A percentile compares a stretch with the other conserved stretches of the same genome.
Conservation (phyloP, 495 filamentous ascomycete species). For the Xylaria longipes region DNA sequence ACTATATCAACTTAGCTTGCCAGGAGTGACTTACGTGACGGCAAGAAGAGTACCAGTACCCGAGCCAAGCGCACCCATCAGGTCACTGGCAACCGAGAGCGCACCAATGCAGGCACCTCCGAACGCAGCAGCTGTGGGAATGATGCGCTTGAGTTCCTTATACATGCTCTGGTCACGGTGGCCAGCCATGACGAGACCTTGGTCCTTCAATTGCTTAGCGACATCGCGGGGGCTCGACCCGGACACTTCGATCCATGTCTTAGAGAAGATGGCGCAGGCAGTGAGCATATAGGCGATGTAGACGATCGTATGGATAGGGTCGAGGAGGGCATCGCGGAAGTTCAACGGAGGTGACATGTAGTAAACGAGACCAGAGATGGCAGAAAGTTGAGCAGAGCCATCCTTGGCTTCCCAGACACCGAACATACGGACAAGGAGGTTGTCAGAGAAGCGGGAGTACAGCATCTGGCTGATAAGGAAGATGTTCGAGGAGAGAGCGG, state of each 20-base stretch:
- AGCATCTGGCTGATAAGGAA: conserved; percentile 99
- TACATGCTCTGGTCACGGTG: conserved; percentile 99
- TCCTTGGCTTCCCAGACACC: conserved; percentile 99
- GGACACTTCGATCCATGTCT: conserved; percentile 99
- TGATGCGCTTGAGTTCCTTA: conserved; percentile 99
- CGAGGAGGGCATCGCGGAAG: conserved; percentile 94
- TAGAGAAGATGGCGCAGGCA: conserved; percentile 98
- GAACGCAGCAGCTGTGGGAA: conserved; percentile 97
- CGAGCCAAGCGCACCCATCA: conserved; percentile 93
- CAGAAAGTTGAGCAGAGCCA: conserved; percentile 93
- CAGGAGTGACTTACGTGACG: conserved; percentile 81
- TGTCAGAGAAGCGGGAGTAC: conserved; percentile 97
- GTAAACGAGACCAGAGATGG: conserved; percentile 91
- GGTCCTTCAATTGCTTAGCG: conserved; percentile 99
- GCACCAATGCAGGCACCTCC: conserved; percentile 99
- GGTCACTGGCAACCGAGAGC: conserved; percentile 92
- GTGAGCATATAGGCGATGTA: conserved; percentile 97
- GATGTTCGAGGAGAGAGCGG: conserved; percentile 96
- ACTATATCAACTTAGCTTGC: neutral
- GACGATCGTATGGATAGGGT: conserved; percentile 94
- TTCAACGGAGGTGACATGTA: conserved; percentile 99
- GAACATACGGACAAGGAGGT: conserved; percentile 93
- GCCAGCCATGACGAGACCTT: conserved; percentile 98
- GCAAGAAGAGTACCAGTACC: conserved; percentile 98
- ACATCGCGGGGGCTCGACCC: conserved; percentile 97